A percentile compares a stretch with the other conserved stretches of the same genome.
Conservation (phyloP, 306 rosid species). For the Mimosa bimucronata region DNA sequence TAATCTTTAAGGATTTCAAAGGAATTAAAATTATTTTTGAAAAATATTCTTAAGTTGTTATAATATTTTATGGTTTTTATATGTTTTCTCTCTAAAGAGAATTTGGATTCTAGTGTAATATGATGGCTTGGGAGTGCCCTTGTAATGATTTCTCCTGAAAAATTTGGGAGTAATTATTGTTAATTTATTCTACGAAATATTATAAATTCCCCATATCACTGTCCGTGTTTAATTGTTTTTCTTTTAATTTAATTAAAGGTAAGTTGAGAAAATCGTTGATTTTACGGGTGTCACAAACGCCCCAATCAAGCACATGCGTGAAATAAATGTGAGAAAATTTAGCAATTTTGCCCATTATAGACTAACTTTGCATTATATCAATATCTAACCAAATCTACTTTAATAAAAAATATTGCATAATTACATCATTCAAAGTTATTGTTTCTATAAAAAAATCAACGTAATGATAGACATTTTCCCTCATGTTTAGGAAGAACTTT, state of each 20-base stretch:
- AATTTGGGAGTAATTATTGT: no score
- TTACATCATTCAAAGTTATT: neutral
- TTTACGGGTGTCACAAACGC: neutral
- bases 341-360: neutral
- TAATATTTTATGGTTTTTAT: no score
- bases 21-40: no score
- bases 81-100: no score
- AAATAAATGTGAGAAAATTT: neutral
- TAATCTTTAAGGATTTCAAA: no score
- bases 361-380: neutral
- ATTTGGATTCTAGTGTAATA: no score
- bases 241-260: constrained; percentile 1
- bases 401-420: neutral
- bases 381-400: neutral
- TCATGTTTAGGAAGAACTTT: neutral
- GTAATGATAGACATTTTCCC: neutral
- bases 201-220: neutral
- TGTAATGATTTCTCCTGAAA: no score
- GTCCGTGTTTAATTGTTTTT: neutral
- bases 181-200: no score
- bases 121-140: no score
- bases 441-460: neutral
- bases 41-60: no score
- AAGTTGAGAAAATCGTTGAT: neutral
- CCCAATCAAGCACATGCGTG: neutral